phyloP scores from a whole-genome alignment of 1,284 basidiomycete genomes.

The Trametes polyzona region DNA sequence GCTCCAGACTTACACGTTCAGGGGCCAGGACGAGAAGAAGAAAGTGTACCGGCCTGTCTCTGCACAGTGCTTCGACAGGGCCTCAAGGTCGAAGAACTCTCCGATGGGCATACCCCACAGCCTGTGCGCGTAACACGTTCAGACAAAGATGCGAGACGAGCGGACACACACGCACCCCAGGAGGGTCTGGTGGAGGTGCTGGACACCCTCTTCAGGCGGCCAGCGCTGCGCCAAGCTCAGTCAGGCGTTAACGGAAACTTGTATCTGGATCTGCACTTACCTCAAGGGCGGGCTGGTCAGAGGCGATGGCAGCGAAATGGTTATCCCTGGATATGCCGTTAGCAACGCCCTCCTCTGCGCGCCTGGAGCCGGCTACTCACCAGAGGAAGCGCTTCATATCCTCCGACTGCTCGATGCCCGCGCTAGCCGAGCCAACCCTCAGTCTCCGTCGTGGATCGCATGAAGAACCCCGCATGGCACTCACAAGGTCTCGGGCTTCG shows the following conservation, averaged over 20 bases:
- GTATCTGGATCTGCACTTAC: conserved; percentile 34
- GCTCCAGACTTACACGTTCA: conserved; percentile 60
- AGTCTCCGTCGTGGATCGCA: neutral
- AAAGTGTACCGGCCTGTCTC: conserved; percentile 66
- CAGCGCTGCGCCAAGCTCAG: conserved; percentile 48
- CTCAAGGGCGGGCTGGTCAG: conserved; percentile 74
- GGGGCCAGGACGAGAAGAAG: conserved; percentile 76
- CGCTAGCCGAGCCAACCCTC: conserved; percentile 38
- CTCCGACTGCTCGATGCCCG: conserved; percentile 69
- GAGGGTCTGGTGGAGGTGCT: conserved; percentile 66
- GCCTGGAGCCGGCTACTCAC: neutral
- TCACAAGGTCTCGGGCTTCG: conserved; percentile 55
- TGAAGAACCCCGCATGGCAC: conserved; percentile 25
- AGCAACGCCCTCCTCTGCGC: neutral
- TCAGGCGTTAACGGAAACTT: neutral
- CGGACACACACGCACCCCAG: conserved; percentile 49
- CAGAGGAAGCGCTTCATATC: conserved; percentile 75
- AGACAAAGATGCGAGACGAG: neutral
- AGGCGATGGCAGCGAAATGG: conserved; percentile 76
- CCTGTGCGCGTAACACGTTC: conserved; percentile 34
- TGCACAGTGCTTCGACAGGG: conserved; percentile 59
- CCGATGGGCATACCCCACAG: conserved; percentile 77
- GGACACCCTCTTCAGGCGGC: conserved; percentile 51
- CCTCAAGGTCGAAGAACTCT: conserved; percentile 74
- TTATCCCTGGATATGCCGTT: conserved; percentile 50